These are phyloP conservation scores for Cetradonia linearis DNA, from an alignment of 495 filamentous ascomycete species.

Conservation along the genomic window DNA sequence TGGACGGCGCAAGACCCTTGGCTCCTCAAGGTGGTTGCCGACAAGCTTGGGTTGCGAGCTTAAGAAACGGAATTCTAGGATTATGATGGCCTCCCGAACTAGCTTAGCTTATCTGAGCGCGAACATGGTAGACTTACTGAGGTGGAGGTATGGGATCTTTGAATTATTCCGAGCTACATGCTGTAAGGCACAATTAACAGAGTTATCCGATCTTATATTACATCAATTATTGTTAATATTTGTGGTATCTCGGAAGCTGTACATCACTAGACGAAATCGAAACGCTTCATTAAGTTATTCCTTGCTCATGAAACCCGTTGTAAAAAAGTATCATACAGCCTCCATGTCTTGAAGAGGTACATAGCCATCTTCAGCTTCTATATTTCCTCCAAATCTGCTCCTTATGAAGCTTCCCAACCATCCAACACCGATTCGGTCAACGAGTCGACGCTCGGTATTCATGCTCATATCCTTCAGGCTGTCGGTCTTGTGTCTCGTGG, in stretches of 20 bases:
- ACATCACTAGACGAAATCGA: background rate
- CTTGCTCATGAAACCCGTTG: background rate
- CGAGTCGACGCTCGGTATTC: constrained; percentile 9
- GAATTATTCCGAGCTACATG: background rate
- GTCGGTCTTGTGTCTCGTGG: constrained; percentile 10
- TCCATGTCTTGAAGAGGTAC: constrained; percentile 24
- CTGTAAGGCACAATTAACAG: background rate
- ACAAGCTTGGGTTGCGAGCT: background rate
- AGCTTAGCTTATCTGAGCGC: too few relatives aligned
- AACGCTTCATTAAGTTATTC: background rate
- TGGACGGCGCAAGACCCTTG: background rate
- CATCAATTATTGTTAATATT: background rate
- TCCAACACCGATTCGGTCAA: constrained; percentile 10
- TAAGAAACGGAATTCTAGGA: too few relatives aligned
- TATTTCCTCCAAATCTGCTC: constrained; percentile 2
- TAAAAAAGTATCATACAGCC: constrained; percentile 14
- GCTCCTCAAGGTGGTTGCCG: background rate
- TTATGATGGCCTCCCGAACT: too few relatives aligned
- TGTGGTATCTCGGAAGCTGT: background rate
- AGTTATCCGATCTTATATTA: background rate
- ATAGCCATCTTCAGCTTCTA: constrained; percentile 18
- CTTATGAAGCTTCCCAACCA: constrained; percentile 5
- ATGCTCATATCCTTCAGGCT: constrained; percentile 22
- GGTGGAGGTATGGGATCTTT: too few relatives aligned
- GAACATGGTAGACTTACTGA: too few relatives aligned